phyloP scores from a whole-genome alignment of 495 filamentous ascomycete species.

The Amorphotheca resinae region DNA sequence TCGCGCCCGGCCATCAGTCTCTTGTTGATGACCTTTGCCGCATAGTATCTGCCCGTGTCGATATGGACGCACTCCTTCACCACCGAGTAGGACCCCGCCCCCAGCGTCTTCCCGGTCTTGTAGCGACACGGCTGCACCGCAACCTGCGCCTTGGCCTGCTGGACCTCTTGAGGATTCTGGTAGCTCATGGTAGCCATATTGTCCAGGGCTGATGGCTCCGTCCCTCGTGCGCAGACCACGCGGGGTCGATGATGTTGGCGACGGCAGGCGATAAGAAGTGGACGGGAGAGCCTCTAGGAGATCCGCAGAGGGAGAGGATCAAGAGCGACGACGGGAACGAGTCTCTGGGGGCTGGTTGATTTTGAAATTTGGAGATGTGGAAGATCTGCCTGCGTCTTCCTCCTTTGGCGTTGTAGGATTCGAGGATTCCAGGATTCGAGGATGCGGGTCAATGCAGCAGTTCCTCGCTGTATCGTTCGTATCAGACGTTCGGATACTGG shows the following conservation, averaged over 20 bases:
- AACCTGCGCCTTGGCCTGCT: constrained; percentile 15
- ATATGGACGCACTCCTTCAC: constrained; percentile 99
- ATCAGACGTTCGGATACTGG: too few relatives aligned
- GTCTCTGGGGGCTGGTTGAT: too few relatives aligned
- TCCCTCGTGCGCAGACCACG: not conserved
- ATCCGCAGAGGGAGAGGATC: not conserved
- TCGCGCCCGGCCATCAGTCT: constrained; percentile 92
- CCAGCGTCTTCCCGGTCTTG: constrained; percentile 96
- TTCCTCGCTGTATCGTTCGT: too few relatives aligned
- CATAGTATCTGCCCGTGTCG: constrained; percentile 95
- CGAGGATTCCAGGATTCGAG: too few relatives aligned
- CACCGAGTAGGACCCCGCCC: constrained; percentile 92
- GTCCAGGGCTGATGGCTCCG: too few relatives aligned
- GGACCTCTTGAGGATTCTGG: too few relatives aligned
- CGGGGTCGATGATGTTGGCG: not conserved
- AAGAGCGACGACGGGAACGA: not conserved
- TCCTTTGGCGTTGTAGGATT: too few relatives aligned
- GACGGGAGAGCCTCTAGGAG: not conserved
- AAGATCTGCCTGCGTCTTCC: too few relatives aligned
- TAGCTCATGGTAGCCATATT: not conserved
- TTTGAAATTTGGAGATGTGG: too few relatives aligned
- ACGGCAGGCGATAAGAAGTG: not conserved
- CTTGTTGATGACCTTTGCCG: constrained; percentile 99
- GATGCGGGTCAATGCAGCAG: too few relatives aligned
- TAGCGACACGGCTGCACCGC: constrained; percentile 56